Evolutionary conservation across 2,329 filamentous ascomycete species (phyloP), one percentile per base, ranked within the genome.

Genomic region (Microdochium nivale): DNA sequence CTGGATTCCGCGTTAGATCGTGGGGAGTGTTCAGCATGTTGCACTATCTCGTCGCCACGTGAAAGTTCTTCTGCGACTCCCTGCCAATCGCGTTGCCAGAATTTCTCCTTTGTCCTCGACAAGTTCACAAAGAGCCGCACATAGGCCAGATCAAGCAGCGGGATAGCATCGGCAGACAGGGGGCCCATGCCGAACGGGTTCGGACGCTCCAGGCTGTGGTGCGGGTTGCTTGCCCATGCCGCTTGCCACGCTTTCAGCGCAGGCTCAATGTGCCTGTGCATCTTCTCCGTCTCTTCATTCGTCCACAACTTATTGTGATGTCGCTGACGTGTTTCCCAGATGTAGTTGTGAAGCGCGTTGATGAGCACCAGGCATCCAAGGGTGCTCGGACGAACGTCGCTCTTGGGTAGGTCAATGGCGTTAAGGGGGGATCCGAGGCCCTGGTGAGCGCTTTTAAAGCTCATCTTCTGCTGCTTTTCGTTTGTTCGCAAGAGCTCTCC

Each of bases 281-380:
- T 95, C 57, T 90, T 90, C 59, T 97, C 91, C 0, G 90, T 95
- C 68, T 97, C 92, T 57, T 92, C 86, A 32, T 86, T 83, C 2
- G 90, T 95, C 92, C 92, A 96, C 48, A 90, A 77, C 55, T 90
- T 86, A 59, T 88, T 90, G 60, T 91, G 86, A 60, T 96, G 91
- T 50, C 90, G 79, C 68, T 96, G 91, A 24, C 92, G 80, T 0
- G 91, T 96, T 69, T 97, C 92, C 94, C 94, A 97, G 46, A 97
- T 96, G 67, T 96, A 96, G 60, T 96, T 96, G 70, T 97, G 94
- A 24, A 97, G 76, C 3, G 94, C 91, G 64, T 96, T 92, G 65
- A 97, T 96, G 56, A 99, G 72, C 5, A 96, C 80, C 27, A 96
- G 76, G 65, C 90, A 96, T 9, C 92, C 94, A 65, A 96, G 95